phyloP scores from a whole-genome alignment of 75 land plant species.

The Pinus tabuliformis region DNA sequence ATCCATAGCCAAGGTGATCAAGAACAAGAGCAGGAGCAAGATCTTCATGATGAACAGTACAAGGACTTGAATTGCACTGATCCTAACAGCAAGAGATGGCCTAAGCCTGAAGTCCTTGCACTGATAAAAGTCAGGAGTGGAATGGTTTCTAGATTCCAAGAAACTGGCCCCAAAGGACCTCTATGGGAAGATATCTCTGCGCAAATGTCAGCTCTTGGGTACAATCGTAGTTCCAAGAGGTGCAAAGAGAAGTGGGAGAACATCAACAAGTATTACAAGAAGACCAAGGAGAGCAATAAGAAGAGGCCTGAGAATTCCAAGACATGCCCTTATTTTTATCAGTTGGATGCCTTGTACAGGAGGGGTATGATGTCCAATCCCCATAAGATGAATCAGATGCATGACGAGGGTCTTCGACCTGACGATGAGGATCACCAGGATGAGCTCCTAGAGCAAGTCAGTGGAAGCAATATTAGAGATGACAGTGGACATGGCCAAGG shows the following conservation, averaged over 20 bases:
- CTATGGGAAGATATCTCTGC: constrained; percentile 20
- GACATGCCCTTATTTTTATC: constrained; percentile 22
- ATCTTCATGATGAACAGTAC: not conserved
- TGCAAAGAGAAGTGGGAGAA: constrained; percentile 32
- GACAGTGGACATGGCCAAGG: no score
- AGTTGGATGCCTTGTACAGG: constrained; percentile 18
- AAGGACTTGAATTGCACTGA: constrained; percentile 6
- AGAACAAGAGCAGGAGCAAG: not conserved
- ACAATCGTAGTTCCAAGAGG: constrained; percentile 11
- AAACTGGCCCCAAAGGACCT: constrained; percentile 13
- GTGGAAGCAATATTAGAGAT: no score
- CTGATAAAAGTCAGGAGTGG: constrained; percentile 12
- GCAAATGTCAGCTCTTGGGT: constrained; percentile 10
- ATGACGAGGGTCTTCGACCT: no score
- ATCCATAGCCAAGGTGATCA: constrained; percentile 1
- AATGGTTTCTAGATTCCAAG: constrained; percentile 14
- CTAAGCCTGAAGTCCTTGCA: constrained; percentile 18
- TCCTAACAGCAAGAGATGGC: constrained; percentile 19
- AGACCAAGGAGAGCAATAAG: constrained; percentile 20
- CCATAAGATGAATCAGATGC: no score
- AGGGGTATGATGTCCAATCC: not conserved
- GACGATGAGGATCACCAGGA: no score
- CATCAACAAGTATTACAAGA: constrained; percentile 24
- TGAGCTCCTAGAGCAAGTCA: no score
- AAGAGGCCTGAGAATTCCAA: constrained; percentile 17